Conservation (phyloP, 371 early-diverging fungal species). For the Lichtheimia ornata region DNA sequence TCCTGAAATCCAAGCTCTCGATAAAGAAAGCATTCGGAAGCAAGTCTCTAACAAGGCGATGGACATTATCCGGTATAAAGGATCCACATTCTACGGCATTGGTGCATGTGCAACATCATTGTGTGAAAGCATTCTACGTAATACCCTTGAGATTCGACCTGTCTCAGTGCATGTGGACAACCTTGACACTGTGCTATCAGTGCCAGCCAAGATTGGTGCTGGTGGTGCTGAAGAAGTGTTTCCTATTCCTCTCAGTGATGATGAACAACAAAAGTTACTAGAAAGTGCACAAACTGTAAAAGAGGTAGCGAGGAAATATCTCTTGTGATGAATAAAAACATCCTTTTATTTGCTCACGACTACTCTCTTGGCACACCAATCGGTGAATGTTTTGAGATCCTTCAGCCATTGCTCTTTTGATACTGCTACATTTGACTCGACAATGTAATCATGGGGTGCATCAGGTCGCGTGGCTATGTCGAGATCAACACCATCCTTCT, state of each 20-base stretch:
- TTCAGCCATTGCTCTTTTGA: conserved; percentile 14
- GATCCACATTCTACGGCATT: conserved; percentile 87
- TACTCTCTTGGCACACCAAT: conserved; percentile 12
- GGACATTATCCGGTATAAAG: conserved; percentile 84
- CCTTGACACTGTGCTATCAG: conserved; percentile 64
- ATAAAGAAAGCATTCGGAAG: conserved; percentile 53
- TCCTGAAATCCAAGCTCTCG: conserved; percentile 57
- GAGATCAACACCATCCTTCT: conserved; percentile 24
- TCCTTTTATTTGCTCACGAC: too few relatives aligned
- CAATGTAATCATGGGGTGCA: conserved; percentile 28
- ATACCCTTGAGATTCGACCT: conserved; percentile 67
- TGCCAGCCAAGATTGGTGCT: conserved; percentile 74
- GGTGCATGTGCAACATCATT: conserved; percentile 78
- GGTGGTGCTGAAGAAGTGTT: conserved; percentile 67
- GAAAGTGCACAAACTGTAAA: conserved; percentile 26
- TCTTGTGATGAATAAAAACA: too few relatives aligned
- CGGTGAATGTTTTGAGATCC: neutral
- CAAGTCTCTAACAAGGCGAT: conserved; percentile 75
- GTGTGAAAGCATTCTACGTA: conserved; percentile 64
- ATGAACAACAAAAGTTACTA: conserved; percentile 57
- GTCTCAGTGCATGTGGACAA: conserved; percentile 65
- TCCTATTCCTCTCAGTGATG: conserved; percentile 58
- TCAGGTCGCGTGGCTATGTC: conserved; percentile 21
- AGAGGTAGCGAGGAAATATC: neutral
- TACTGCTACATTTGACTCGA: conserved; percentile 7